Conservation (phyloP, 148 eudicot genomes). For the Dysphania ambrosioides region DNA sequence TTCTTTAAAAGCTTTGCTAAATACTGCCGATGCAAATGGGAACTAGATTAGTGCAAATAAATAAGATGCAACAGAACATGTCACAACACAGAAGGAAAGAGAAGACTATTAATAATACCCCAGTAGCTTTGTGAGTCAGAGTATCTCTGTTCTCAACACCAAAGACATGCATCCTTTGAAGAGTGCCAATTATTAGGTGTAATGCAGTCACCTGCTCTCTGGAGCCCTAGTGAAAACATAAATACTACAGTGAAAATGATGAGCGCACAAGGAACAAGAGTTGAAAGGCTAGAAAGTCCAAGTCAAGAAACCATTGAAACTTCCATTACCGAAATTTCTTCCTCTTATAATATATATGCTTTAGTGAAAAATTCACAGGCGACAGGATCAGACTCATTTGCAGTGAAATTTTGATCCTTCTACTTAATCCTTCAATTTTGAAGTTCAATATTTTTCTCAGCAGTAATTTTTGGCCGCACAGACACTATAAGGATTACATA, state of each 20-base stretch:
- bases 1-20: slow-evolving; percentile 99
- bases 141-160: slow-evolving; percentile 98
- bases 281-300: neutral
- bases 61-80: neutral
- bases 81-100: slow-evolving; percentile 5
- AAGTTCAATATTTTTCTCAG: neutral
- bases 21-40: slow-evolving; percentile 47
- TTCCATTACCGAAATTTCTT: slow-evolving; percentile 80
- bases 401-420: no score
- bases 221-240: slow-evolving; percentile 56
- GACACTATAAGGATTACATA: neutral
- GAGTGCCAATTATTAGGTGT: slow-evolving; percentile 86
- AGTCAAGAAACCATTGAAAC: neutral
- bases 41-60: slow-evolving; percentile 1
- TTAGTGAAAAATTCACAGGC: slow-evolving; percentile 99
- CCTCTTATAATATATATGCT: slow-evolving; percentile 94
- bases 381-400: slow-evolving; percentile 90
- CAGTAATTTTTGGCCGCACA: neutral
- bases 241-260: slow-evolving; percentile 20
- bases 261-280: slow-evolving; percentile 16
- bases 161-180: slow-evolving; percentile 86
- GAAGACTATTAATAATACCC: slow-evolving; percentile 51
- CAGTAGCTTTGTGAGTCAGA: slow-evolving; percentile 95
- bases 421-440: neutral
- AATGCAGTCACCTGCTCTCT: slow-evolving; percentile 91